Evolutionary conservation across 805 yeast genomes (phyloP), one percentile per base, ranked within the genome.

Genomic region (Metschnikowia continentalis): DNA sequence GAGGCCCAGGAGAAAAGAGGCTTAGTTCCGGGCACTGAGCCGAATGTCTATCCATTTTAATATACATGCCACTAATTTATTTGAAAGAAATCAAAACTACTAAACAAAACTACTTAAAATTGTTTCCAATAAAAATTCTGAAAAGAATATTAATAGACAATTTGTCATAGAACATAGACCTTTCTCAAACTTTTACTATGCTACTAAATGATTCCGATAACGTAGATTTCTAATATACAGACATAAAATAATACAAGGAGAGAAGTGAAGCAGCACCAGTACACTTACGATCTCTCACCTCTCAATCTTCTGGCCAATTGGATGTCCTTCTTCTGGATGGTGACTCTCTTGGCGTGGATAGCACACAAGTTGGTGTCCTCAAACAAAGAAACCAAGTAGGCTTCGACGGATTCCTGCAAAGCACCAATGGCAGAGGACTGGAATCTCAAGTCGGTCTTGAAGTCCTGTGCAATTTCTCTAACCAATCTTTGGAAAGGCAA

Each of bases 291-390:
- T 69, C 76, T 70, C 67, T 72, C 76, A 61, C 77, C 77, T 72
- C 77, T 72, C 66, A 72, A 71, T 70, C 77, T 71, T 69, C 77
- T 70, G 49, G 77, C 77, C 66, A 72, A 72, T 64, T 72, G 76
- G 62, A 72, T 72, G 62, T 72, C 77, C 69, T 72, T 72, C 76
- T 72, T 72, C 60, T 72, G 76, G 64, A 72, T 72, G 50, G 77
- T 72, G 53, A 72, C 76, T 70, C 76, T 71, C 73, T 72, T 72
- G 57, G 77, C 77, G 72, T 72, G 77, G 60, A 72, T 72, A 53
- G 77, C 77, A 68, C 77, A 72, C 70, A 72, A 72, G 71, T 72
- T 72, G 55, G 77, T 72, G 68, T 72, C 77, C 67, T 72, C 77
- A 52, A 72, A 72, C 62, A 72, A 70, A 46, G 76, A 71, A 51